Base-by-base conservation (phyloP, 1,284 basidiomycete genomes). In the Meira miltonrushii region DNA sequence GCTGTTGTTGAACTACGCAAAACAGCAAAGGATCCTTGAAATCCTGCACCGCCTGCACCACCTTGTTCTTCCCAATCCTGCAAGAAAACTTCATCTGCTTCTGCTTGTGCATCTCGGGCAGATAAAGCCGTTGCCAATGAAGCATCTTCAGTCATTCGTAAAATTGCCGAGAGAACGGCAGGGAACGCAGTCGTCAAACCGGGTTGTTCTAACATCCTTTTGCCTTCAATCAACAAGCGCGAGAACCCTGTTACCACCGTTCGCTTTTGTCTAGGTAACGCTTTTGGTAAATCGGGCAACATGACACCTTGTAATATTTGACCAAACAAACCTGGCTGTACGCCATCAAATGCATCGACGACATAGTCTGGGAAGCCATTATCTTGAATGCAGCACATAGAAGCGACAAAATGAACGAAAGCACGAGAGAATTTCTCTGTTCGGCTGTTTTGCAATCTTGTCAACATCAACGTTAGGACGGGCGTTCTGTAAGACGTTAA, bases 401-500 rank as follows among this genome's bases (percentile, higher is more conserved):
- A 88, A 39, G 87, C 80, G 58, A 94, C 79, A 79, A 95, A 92
- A 70, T 86, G 83, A 10, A 89, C 84, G 72, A 96, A 88, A 51
- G 86, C 84, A 74, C 92, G 90, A 9, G 88, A 86, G 78, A 89
- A 95, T 78, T 86, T 88, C 63, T 93, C 88, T 38, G 93, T 95
- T 79, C 92, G 92, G 81, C 85, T 90, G 21, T 84, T 84, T 72
- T 96, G 92, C 80, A 97, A 83, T 53, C 92, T 78, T 8, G 86
- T 94, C 37, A 96, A 82, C 21, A 96, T 82, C 17, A 89, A 87
- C 78, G 92, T 83, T 71, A 96, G 82, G 50, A 94, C 81, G 0
- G 86, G 84, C 61, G 87, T 86, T 76, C 90, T 84, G 80, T 88
- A 93, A 38, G 49, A 55, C 21, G 11, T 84, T 84, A 71, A 96